Conservation (phyloP, 75 land plant genomes). For the Selaginella tamariscina region DNA sequence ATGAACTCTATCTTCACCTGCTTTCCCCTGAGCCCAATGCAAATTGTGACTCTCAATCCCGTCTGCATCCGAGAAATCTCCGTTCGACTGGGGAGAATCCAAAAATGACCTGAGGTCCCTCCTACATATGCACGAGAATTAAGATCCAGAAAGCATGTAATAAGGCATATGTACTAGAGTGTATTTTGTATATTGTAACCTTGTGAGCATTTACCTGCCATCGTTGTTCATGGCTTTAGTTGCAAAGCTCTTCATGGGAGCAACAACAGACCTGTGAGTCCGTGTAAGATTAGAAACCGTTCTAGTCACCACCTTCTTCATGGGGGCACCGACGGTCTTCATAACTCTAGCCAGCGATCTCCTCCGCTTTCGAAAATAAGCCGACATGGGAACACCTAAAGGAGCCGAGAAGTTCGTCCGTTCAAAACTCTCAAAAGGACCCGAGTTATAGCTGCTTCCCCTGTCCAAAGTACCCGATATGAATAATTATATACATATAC, state of each 20-base stretch:
- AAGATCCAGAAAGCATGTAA: no score
- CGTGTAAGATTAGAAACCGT: slow-evolving; percentile 35
- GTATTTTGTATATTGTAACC: no score
- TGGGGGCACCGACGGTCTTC: slow-evolving; percentile 41
- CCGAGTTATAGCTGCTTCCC: slow-evolving; percentile 19
- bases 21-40: slow-evolving; percentile 96
- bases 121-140: no score
- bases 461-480: not conserved
- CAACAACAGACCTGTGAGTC: slow-evolving; percentile 27
- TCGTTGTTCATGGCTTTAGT: slow-evolving; percentile 4
- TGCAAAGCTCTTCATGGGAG: slow-evolving; percentile 36
- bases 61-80: slow-evolving; percentile 21
- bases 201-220: not conserved
- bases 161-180: no score
- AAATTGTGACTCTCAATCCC: slow-evolving; percentile 38
- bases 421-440: slow-evolving; percentile 60
- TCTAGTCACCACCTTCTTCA: slow-evolving; percentile 32
- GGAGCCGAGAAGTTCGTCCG: slow-evolving; percentile 63
- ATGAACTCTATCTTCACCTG: slow-evolving; percentile 88
- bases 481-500: no score
- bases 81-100: not conserved
- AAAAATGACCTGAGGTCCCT: not conserved
- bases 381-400: slow-evolving; percentile 17
- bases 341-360: slow-evolving; percentile 33
- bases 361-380: slow-evolving; percentile 23